A percentile compares a stretch with the other conserved stretches of the same genome.
These are phyloP conservation scores for Populus davidiana DNA, from an alignment of 345 rosid genomes.

Conservation along the genomic window DNA sequence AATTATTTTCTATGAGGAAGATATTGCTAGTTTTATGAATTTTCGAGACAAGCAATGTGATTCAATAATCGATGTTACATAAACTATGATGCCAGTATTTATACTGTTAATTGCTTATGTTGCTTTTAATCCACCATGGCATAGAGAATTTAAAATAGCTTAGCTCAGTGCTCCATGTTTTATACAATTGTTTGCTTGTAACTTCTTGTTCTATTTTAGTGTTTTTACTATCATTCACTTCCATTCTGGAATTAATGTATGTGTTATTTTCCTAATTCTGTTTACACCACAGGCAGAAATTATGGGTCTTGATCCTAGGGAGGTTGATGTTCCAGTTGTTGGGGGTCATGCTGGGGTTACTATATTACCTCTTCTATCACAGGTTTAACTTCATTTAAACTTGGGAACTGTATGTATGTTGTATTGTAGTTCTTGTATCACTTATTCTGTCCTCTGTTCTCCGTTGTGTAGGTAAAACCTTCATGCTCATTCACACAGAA, in stretches of 20 bases:
- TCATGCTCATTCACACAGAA: constrained; percentile 68
- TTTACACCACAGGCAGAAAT: constrained; percentile 75
- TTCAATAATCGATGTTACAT: neutral
- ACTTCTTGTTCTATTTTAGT: neutral
- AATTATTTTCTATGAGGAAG: neutral
- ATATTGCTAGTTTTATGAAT: neutral
- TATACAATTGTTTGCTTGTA: neutral
- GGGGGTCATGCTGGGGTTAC: constrained; percentile 98
- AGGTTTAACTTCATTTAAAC: constrained; percentile 41
- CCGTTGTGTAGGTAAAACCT: constrained; percentile 65
- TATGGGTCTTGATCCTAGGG: constrained; percentile 92
- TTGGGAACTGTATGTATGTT: neutral
- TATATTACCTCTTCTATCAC: constrained; percentile 90
- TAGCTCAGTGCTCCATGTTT: neutral
- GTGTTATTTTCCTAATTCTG: constrained; percentile 8
- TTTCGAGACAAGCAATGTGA: neutral
- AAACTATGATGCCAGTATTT: neutral
- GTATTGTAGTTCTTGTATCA: neutral
- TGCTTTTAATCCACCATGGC: neutral
- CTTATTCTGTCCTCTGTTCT: neutral
- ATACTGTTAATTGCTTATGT: neutral
- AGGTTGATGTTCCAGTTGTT: constrained; percentile 92
- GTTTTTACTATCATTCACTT: neutral
- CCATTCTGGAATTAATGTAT: neutral
- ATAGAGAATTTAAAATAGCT: neutral